Conservation (phyloP, 176 grass and related monocot genomes). For the Aegilops umbellulata region DNA sequence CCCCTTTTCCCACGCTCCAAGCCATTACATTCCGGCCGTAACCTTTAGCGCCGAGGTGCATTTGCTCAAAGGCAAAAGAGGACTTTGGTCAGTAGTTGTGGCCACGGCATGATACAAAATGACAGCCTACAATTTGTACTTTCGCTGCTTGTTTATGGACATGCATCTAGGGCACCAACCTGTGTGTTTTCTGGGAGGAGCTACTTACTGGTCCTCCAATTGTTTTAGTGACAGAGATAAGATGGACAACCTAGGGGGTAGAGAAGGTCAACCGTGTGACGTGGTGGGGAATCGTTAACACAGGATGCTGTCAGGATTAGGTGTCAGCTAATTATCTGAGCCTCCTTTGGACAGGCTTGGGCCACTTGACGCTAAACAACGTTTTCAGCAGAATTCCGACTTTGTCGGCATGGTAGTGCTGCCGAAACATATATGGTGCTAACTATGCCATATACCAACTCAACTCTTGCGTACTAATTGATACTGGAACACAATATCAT, state of each 20-base stretch:
- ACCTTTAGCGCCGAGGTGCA: conserved; percentile 19
- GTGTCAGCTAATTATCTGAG: conserved; percentile 9
- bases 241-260: conserved; percentile 31
- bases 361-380: conserved; percentile 8
- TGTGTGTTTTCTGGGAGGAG: conserved; percentile 8
- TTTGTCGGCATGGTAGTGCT: conserved; percentile 17
- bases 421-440: neutral
- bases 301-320: conserved; percentile 31
- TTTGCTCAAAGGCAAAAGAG: conserved; percentile 19
- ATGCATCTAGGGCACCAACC: conserved; percentile 12
- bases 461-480: neutral
- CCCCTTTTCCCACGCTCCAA: conserved; percentile 33
- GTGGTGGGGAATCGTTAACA: conserved; percentile 31
- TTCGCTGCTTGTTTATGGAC: conserved; percentile 21
- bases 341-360: neutral
- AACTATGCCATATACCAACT: neutral
- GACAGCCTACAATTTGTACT: conserved; percentile 14
- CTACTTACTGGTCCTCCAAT: conserved; percentile 14
- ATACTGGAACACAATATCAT: neutral
- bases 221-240: conserved; percentile 12
- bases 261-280: conserved; percentile 54
- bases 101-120: conserved; percentile 21
- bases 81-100: conserved; percentile 32
- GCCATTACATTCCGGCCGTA: conserved; percentile 32
- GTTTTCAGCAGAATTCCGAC: conserved; percentile 28